These are phyloP conservation scores for Yamadazyma spencermartinsiae DNA, from an alignment of 1,139 yeast genomes.

Conservation along the genomic window DNA sequence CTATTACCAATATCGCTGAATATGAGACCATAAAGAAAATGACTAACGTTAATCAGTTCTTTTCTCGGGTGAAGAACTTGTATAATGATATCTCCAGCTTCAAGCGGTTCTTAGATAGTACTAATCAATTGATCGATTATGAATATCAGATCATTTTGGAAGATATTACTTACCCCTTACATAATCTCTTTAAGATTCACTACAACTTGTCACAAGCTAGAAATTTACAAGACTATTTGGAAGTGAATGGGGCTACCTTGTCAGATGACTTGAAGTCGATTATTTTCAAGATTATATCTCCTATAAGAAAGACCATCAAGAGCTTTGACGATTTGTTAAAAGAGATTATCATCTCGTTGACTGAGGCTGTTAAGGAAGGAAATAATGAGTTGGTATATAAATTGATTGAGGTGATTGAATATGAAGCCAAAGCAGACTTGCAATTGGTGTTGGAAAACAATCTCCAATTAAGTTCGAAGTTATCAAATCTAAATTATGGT, in stretches of 20 bases:
- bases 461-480: constrained; percentile 30
- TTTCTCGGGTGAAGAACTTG: constrained; percentile 67
- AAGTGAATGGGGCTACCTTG: constrained; percentile 50
- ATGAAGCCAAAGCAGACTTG: constrained; percentile 77
- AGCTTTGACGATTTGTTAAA: constrained; percentile 67
- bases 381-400: constrained; percentile 70
- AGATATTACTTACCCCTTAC: constrained; percentile 57
- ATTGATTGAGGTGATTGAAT: constrained; percentile 72
- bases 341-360: constrained; percentile 59
- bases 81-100: constrained; percentile 63
- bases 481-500: constrained; percentile 26
- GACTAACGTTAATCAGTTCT: constrained; percentile 68
- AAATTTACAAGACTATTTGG: constrained; percentile 76
- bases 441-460: constrained; percentile 54
- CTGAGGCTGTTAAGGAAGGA: constrained; percentile 69
- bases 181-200: constrained; percentile 66
- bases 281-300: constrained; percentile 57
- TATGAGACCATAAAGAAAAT: constrained; percentile 61
- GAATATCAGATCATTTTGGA: constrained; percentile 52
- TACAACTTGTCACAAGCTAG: constrained; percentile 67
- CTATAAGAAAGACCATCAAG: constrained; percentile 48
- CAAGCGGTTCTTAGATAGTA: constrained; percentile 47
- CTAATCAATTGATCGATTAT: constrained; percentile 53
- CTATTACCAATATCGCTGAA: constrained; percentile 52
- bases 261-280: constrained; percentile 74